Conservation (phyloP, 352 stramenopile genomes). For the Phytopythium cucurbitacearum region DNA sequence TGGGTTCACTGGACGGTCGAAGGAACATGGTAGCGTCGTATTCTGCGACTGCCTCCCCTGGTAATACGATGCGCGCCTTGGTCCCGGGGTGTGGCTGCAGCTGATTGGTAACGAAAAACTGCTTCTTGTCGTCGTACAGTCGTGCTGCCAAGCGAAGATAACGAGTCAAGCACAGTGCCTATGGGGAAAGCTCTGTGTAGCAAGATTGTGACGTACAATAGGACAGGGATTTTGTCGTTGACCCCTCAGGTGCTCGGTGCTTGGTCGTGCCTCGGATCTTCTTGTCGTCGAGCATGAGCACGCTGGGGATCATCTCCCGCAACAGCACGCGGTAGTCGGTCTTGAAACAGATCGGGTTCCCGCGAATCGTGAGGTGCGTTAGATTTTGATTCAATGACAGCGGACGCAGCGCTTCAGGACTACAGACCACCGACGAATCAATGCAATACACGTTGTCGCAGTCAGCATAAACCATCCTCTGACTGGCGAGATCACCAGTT, state of each 20-base stretch:
- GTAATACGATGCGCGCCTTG: slow-evolving; percentile 25
- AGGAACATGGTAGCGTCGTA: slow-evolving; percentile 61
- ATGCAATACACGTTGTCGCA: neutral
- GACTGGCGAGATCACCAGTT: neutral
- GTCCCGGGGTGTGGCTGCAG: slow-evolving; percentile 33
- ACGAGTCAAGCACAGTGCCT: slow-evolving; percentile 2
- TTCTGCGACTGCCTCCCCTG: slow-evolving; percentile 31
- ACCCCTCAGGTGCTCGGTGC: slow-evolving; percentile 28
- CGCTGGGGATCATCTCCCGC: slow-evolving; percentile 68
- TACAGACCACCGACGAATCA: slow-evolving; percentile 12
- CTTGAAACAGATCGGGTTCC: slow-evolving; percentile 65
- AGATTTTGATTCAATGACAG: slow-evolving; percentile 66
- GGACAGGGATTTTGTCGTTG: slow-evolving; percentile 54
- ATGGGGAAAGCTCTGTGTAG: neutral
- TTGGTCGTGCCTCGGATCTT: slow-evolving; percentile 55
- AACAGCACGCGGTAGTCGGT: slow-evolving; percentile 60
- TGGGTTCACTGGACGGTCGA: slow-evolving; percentile 30
- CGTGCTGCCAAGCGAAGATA: slow-evolving; percentile 26
- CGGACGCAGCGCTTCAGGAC: slow-evolving; percentile 51
- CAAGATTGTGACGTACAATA: slow-evolving; percentile 42
- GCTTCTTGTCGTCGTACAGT: slow-evolving; percentile 80
- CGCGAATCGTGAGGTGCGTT: slow-evolving; percentile 60
- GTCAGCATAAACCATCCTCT: neutral
- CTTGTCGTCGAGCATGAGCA: slow-evolving; percentile 74
- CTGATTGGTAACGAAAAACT: slow-evolving; percentile 63